phyloP scores from a whole-genome alignment of 345 rosid species.

The Hypericum perforatum region DNA sequence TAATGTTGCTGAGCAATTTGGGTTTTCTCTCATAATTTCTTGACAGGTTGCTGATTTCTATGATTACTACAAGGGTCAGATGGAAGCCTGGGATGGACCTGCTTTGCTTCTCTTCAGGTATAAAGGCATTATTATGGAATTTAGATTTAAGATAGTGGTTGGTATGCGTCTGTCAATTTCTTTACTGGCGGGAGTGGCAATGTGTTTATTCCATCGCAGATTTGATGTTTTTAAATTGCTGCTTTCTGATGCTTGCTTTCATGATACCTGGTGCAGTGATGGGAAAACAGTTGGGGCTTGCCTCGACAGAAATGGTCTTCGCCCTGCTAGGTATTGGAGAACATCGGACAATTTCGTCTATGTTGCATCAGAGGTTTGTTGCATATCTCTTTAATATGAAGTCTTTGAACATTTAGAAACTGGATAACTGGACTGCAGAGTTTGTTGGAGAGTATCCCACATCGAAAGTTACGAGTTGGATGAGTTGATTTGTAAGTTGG shows the following conservation, averaged over 20 bases:
- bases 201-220: neutral
- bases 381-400: constrained; percentile 8
- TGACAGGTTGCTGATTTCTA: constrained; percentile 77
- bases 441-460: too few species aligned
- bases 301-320: constrained; percentile 97
- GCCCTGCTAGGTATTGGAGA: constrained; percentile 98
- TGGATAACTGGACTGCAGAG: constrained; percentile 1
- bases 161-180: too few species aligned
- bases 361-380: constrained; percentile 93
- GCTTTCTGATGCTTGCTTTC: constrained; percentile 27
- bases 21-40: constrained; percentile 10
- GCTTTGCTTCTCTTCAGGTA: constrained; percentile 97
- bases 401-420: constrained; percentile 9
- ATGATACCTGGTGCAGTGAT: constrained; percentile 49
- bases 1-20: too few species aligned
- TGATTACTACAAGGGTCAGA: constrained; percentile 98
- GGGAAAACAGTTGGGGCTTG: constrained; percentile 99
- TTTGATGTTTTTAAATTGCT: constrained; percentile 9
- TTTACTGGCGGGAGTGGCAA: too few species aligned
- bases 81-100: constrained; percentile 99
- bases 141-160: too few species aligned
- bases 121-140: neutral
- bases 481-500: too few species aligned
- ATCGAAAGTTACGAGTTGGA: too few species aligned
- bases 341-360: constrained; percentile 88